Base-by-base conservation (phyloP, 805 yeast genomes). In the Blastobotrys terrestris region DNA sequence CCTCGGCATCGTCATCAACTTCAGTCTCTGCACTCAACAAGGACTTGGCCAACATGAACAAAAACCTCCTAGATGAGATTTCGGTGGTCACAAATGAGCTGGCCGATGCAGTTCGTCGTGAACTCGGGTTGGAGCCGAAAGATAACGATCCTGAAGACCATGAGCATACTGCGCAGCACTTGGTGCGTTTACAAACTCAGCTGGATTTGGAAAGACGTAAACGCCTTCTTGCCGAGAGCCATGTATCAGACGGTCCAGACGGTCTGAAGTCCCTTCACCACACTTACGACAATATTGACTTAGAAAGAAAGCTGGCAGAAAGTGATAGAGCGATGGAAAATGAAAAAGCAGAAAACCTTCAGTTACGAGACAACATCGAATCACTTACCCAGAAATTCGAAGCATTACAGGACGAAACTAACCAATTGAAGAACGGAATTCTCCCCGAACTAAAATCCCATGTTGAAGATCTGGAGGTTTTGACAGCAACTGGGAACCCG, bases 81-180 rank as follows among this genome's bases (percentile, higher is more conserved):
- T 56, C 68, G 14, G 57, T 66, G n/a, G 64, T 69, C 15, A 63
- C 71, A 1, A 56, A 63, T 20, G 73, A 70, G 54, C 63, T 69
- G 20, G 70, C 70, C 11, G 73, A 69, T 53, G 56, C 71, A 3
- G 57, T 66, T 15, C 67, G 72, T 18, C 67, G 73, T 6, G 73
- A 69, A 54, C 63, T 64, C 31, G 60, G 59, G 6, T 59, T 69
- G 4, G 55, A 55, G 2, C 40, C 39, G 6, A n/a, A 18, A n/a
- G 46, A 42, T 3, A 44, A 40, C 3, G 44, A 44, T 14, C 43
- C 51, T 15, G 55, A 54, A 18, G 51, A 46, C 41, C 6, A 45
- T n/a, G 51, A 55, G 8, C 48, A 39, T 8, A 42, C 49, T 3
- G 47, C 56, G 39, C 26, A 55, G 7, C 59, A 60, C 4, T 46